Percentiles rank a stretch among this genome's conserved stretches.
phyloP scores from a whole-genome alignment of 441 rosid species.

The Pelargonium citronellum region DNA sequence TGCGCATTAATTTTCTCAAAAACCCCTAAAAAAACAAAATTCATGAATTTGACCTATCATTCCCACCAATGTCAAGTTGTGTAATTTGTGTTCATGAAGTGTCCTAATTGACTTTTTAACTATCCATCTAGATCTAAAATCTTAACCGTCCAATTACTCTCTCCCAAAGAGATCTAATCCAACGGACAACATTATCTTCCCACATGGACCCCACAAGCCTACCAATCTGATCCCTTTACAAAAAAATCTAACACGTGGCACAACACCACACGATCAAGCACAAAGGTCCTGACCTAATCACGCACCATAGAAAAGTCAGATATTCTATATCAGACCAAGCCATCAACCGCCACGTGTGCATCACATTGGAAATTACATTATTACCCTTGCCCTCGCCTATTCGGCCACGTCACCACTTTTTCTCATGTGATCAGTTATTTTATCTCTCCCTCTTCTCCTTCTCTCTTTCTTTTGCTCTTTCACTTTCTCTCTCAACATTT shows the following conservation, averaged over 20 bases:
- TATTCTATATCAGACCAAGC: slow-evolving; percentile 22
- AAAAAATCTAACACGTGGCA: slow-evolving; percentile 25
- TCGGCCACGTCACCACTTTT: slow-evolving; percentile 19
- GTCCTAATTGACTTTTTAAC: too few species aligned
- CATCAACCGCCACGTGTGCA: slow-evolving; percentile 22
- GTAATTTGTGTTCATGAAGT: too few species aligned
- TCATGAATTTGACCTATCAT: too few species aligned
- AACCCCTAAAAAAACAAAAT: too few species aligned
- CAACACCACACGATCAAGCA: neutral
- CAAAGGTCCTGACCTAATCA: too few species aligned
- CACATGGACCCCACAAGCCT: slow-evolving; percentile 5
- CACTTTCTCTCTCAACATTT: slow-evolving; percentile 13
- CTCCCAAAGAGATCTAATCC: slow-evolving; percentile 13
- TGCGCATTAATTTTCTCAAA: too few species aligned
- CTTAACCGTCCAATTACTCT: slow-evolving; percentile 18
- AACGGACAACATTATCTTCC: slow-evolving; percentile 1
- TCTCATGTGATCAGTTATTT: slow-evolving; percentile 29
- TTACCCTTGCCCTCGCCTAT: slow-evolving; percentile 1
- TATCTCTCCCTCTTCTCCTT: slow-evolving; percentile 11
- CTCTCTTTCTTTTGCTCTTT: slow-evolving; percentile 9
- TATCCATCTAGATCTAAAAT: slow-evolving; percentile 18
- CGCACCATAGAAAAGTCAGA: slow-evolving; percentile 12
- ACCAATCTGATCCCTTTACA: neutral
- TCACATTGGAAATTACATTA: slow-evolving; percentile 5
- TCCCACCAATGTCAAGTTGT: too few species aligned